A percentile compares a stretch with the other conserved stretches of the same genome.
Evolutionary conservation across 441 rosid genomes (phyloP).

Genomic region (Pelargonium australe): DNA sequence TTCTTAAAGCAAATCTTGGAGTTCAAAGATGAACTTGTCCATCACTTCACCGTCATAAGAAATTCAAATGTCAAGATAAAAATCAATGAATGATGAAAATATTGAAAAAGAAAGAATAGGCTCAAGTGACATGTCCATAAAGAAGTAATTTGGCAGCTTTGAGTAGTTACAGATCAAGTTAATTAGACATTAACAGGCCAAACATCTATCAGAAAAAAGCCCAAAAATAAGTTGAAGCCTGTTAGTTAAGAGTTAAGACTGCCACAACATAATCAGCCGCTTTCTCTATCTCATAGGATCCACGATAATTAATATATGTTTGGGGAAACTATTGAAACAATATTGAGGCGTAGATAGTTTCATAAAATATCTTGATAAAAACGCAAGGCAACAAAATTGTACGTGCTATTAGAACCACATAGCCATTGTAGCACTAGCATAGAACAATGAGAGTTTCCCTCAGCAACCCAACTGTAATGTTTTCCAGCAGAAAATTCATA

Average conservation of each 20-base stretch:
- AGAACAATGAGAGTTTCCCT: background rate
- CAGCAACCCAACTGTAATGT: background rate
- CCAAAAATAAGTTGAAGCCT: background rate
- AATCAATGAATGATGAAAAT: background rate
- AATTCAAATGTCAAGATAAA: background rate
- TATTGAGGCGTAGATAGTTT: background rate
- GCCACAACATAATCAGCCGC: too few relatives aligned
- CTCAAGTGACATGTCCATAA: background rate
- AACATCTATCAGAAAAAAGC: background rate
- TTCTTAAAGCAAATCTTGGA: background rate
- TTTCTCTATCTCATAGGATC: too few relatives aligned
- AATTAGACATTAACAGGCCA: too few relatives aligned
- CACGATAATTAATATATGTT: too few relatives aligned
- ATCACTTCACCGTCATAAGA: constrained; percentile 1
- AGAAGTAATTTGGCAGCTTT: background rate
- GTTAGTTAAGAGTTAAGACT: too few relatives aligned
- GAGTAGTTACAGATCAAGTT: too few relatives aligned
- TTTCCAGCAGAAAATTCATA: background rate
- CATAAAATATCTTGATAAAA: background rate
- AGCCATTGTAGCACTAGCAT: background rate
- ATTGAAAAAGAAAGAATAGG: background rate
- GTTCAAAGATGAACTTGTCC: background rate
- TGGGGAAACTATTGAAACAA: too few relatives aligned
- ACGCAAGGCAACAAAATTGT: background rate
- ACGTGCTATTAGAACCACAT: background rate